Base-by-base conservation (phyloP, 495 filamentous ascomycete genomes). In the Talaromyces wortmannii region DNA sequence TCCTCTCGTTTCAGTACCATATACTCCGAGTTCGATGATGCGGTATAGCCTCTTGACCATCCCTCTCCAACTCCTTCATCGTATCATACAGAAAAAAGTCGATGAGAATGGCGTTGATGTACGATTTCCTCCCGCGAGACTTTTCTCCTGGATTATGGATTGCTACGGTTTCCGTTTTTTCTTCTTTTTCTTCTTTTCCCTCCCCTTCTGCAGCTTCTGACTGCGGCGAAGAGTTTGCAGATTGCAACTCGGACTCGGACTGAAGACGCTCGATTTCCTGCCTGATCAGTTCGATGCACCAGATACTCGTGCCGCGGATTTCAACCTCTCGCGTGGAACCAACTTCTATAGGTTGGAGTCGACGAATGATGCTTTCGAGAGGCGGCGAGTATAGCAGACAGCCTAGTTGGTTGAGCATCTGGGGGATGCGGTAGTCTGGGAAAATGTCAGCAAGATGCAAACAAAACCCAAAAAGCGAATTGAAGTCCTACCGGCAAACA, bases 1-100 rank as follows among this genome's bases (percentile, higher is more conserved):
- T 7, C 7, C 0, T 44, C 23, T 6, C 13, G 7, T 16, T 42
- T 76, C 63, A 97, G 73, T 97, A 97, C 92, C 92, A 97, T 58
- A 97, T 96, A 61, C 91, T 94, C 61, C 92, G 81, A 29, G 91
- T 96, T 57, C 92, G 79, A 69, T 97, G 92, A 69, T 96, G 92
- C n/a, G 89, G 90, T 46, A 94, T 85, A 40, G 67, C 76, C 58
- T 87, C 83, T 63, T 69, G 23, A 4, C 73, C 66, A 13, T 79
- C 74, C 7, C 60, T 64, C 61, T 97, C 91, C 65, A 88, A 66
- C 55, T 84, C 83, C 68, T 97, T 97, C 70, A 92, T 88, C 3
- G 86, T 86, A 72, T 97, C 94, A 65, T 97, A 97, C 43, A 99
- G 74, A 65, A 95, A 96, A 67, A 96, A 97, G 65, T 99, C 94